Evolutionary conservation across 352 stramenopile species (phyloP).

Genomic region (Phytophthora litchii): DNA sequence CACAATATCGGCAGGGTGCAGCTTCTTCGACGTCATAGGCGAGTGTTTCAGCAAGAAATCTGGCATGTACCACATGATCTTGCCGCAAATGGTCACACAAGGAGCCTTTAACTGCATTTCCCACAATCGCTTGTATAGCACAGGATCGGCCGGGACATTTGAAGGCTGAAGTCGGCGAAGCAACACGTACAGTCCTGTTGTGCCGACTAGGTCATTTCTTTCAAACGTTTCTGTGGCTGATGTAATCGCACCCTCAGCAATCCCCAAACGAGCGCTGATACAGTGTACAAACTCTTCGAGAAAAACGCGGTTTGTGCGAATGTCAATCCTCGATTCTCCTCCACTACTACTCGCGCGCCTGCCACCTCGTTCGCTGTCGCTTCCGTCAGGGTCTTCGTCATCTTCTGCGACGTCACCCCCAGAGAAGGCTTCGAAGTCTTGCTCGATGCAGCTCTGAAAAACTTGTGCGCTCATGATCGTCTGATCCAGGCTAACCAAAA

Average conservation of each 20-base stretch:
- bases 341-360: conserved; percentile 64
- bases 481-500: conserved; percentile 88
- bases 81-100: conserved; percentile 83
- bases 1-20: conserved; percentile 74
- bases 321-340: conserved; percentile 78
- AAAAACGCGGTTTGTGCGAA: conserved; percentile 84
- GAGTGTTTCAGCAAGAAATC: conserved; percentile 89
- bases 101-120: conserved; percentile 83
- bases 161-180: conserved; percentile 83
- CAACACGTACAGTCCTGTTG: conserved; percentile 91
- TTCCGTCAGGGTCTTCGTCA: conserved; percentile 63
- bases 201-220: conserved; percentile 85
- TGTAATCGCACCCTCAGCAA: conserved; percentile 77
- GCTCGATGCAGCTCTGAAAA: conserved; percentile 89
- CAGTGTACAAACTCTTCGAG: conserved; percentile 89
- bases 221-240: conserved; percentile 90
- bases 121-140: conserved; percentile 93
- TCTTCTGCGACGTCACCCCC: conserved; percentile 61
- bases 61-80: conserved; percentile 86
- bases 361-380: conserved; percentile 52
- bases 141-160: conserved; percentile 85
- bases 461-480: conserved; percentile 90
- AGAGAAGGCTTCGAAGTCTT: conserved; percentile 88
- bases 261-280: conserved; percentile 68
- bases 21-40: conserved; percentile 85